These are phyloP conservation scores for Oryza australiensis DNA, from an alignment of 176 grass and related monocot genomes.

Conservation along the genomic window DNA sequence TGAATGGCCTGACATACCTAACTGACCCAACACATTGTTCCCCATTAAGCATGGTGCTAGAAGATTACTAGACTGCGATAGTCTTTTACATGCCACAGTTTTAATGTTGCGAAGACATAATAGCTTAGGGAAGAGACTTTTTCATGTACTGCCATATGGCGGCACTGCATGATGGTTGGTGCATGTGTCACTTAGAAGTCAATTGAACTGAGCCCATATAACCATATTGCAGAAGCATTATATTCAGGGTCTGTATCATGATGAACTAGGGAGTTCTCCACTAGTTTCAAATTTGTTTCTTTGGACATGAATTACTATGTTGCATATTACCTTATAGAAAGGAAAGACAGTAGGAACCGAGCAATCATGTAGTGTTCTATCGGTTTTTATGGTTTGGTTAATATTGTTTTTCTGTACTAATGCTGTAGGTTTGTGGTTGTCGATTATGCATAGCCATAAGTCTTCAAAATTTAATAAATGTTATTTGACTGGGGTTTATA, in stretches of 20 bases:
- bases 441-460: background rate
- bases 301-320: background rate
- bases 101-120: background rate
- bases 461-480: background rate
- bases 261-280: background rate
- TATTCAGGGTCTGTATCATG: background rate
- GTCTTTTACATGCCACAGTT: background rate
- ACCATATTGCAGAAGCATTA: background rate
- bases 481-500: constrained; percentile 5
- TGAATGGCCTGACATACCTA: background rate
- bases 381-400: background rate
- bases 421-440: background rate
- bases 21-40: background rate
- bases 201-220: constrained; percentile 5
- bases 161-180: background rate
- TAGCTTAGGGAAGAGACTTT: constrained; percentile 7
- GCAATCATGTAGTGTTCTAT: background rate
- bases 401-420: background rate
- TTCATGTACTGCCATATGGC: background rate
- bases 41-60: background rate
- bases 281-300: background rate
- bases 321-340: background rate
- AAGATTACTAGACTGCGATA: background rate
- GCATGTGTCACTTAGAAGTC: background rate
- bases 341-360: background rate